A percentile compares a stretch with the other conserved stretches of the same genome.
Conservation (phyloP, 495 filamentous ascomycete species). For the Bryoglossum gracile region DNA sequence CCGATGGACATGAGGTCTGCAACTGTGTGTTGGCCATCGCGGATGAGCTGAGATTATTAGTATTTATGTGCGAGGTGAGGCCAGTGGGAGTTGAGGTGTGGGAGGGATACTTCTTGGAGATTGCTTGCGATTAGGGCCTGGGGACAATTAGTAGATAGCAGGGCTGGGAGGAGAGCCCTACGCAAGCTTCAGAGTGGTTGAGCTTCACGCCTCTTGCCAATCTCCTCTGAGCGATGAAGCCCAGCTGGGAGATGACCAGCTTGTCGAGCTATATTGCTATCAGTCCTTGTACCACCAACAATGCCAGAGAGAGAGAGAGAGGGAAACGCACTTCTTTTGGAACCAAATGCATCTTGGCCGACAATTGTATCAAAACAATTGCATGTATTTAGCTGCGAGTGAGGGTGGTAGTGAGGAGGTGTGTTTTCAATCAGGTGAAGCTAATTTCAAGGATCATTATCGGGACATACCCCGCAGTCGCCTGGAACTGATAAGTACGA, state of each 20-base stretch:
- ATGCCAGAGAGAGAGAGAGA: background rate
- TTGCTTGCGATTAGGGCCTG: constrained; percentile 86
- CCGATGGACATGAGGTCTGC: constrained; percentile 90
- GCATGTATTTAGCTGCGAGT: no score
- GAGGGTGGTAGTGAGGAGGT: no score
- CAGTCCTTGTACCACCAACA: constrained; percentile 1
- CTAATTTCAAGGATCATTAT: no score
- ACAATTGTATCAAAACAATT: no score
- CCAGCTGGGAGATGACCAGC: constrained; percentile 85
- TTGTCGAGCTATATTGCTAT: constrained; percentile 70
- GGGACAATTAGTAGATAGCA: background rate
- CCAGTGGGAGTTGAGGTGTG: background rate
- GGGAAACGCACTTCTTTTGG: constrained; percentile 66
- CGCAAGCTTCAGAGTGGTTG: constrained; percentile 87
- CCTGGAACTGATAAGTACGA: no score
- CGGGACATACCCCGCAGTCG: no score
- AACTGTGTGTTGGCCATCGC: constrained; percentile 90
- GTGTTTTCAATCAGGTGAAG: no score
- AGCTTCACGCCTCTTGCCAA: constrained; percentile 83
- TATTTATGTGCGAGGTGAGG: constrained; percentile 1
- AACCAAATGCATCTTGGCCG: constrained; percentile 64
- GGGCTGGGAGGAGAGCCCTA: constrained; percentile 37
- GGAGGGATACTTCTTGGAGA: constrained; percentile 66
- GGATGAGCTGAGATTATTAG: constrained; percentile 58
- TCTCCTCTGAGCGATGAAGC: constrained; percentile 79